Percentiles rank a stretch among this genome's conserved stretches.
phyloP scores from a whole-genome alignment of 1,139 yeast species.

The Hemisphaericaspora xylanilytica region DNA sequence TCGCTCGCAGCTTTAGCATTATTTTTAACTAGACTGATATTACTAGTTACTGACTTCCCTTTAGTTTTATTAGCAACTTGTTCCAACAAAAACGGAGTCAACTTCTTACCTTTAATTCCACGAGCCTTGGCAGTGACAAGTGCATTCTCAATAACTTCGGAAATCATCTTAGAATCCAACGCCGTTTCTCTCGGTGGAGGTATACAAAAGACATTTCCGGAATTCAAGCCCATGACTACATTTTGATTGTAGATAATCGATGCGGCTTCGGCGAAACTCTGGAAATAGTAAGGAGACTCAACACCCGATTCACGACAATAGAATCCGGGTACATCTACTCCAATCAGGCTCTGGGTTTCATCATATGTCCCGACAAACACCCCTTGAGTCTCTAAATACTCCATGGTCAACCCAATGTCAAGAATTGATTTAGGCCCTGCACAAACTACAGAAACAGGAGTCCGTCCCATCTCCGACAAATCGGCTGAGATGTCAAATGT shows the following conservation, averaged over 20 bases:
- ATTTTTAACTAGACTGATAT: slow-evolving; percentile 72
- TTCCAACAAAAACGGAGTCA: slow-evolving; percentile 74
- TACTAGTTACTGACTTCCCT: slow-evolving; percentile 70
- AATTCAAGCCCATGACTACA: slow-evolving; percentile 46
- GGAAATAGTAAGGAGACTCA: slow-evolving; percentile 63
- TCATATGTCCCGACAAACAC: slow-evolving; percentile 55
- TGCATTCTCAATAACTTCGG: slow-evolving; percentile 57
- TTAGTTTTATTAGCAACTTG: slow-evolving; percentile 63
- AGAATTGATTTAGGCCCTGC: slow-evolving; percentile 88
- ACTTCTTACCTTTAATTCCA: slow-evolving; percentile 65
- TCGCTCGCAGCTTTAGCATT: slow-evolving; percentile 69
- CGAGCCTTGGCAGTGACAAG: slow-evolving; percentile 50
- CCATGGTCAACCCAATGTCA: slow-evolving; percentile 80
- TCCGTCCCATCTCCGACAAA: slow-evolving; percentile 76
- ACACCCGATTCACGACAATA: slow-evolving; percentile 77
- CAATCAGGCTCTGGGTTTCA: slow-evolving; percentile 24
- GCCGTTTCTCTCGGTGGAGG: slow-evolving; percentile 76
- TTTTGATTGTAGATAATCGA: slow-evolving; percentile 53
- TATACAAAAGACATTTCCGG: slow-evolving; percentile 78
- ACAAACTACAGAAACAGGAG: slow-evolving; percentile 86
- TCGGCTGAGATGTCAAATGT: slow-evolving; percentile 88
- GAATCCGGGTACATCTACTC: slow-evolving; percentile 70
- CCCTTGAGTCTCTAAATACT: slow-evolving; percentile 86
- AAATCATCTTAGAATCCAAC: slow-evolving; percentile 52
- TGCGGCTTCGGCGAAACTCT: slow-evolving; percentile 58